Percentiles rank a stretch among this genome's conserved stretches.
phyloP scores from a whole-genome alignment of 352 stramenopile species.

The Thraustochytrium aureum region DNA sequence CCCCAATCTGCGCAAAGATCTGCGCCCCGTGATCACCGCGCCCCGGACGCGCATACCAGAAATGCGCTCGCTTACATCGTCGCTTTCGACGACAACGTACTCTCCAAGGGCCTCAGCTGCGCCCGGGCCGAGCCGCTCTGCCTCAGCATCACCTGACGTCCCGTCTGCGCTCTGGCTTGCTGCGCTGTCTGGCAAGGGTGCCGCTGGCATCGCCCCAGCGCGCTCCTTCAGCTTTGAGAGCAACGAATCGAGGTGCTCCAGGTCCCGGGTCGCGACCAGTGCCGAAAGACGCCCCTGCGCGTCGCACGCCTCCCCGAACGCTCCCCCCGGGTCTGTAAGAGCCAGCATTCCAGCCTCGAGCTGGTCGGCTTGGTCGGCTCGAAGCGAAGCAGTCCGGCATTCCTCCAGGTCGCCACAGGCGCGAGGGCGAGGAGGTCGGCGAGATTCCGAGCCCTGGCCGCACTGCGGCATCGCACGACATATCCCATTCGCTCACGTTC shows the following conservation, averaged over 20 bases:
- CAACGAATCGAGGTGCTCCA: no score
- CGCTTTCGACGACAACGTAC: neutral
- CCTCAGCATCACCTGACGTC: neutral
- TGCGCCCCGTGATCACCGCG: constrained; percentile 26
- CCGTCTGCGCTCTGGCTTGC: neutral
- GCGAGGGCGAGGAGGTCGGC: no score
- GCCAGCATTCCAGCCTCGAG: neutral
- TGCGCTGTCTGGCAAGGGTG: neutral
- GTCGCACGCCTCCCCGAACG: neutral
- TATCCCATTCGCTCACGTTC: no score
- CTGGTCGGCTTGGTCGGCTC: neutral
- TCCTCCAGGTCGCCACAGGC: neutral
- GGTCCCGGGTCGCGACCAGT: no score
- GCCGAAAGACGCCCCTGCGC: neutral
- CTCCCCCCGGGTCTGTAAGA: neutral
- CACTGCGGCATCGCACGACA: no score
- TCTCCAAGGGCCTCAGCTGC: neutral
- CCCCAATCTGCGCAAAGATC: neutral
- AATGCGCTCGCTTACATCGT: neutral
- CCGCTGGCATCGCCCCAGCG: neutral
- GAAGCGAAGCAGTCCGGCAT: neutral
- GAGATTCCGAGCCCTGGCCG: no score
- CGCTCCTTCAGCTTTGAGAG: neutral
- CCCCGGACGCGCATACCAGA: constrained; percentile 10
- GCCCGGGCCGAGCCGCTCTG: no score